These are phyloP conservation scores for Letharia lupina DNA, from an alignment of 495 filamentous ascomycete species.

Conservation along the genomic window DNA sequence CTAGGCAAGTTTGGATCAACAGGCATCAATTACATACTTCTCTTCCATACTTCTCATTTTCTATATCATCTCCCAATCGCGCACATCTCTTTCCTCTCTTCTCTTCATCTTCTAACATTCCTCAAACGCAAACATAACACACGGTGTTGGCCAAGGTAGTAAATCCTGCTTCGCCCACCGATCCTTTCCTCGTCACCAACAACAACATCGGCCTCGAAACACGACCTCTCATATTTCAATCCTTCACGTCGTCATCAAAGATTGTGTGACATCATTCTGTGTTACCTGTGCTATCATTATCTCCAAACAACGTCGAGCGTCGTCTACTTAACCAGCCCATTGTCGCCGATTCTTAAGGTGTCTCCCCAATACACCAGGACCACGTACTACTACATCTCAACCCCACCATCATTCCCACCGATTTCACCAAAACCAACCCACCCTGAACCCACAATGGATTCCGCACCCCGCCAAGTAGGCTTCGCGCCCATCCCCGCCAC, in stretches of 20 bases:
- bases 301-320: neutral
- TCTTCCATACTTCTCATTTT: neutral
- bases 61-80: neutral
- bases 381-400: slow-evolving; percentile 17
- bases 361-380: slow-evolving; percentile 18
- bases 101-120: neutral
- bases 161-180: neutral
- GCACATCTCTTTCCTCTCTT: neutral
- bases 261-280: neutral
- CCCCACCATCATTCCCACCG: neutral
- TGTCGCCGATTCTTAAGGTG: slow-evolving; percentile 13
- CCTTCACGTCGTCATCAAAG: neutral
- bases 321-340: neutral
- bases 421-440: neutral
- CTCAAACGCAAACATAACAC: neutral
- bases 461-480: slow-evolving; percentile 18
- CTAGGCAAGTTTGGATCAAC: slow-evolving; percentile 4
- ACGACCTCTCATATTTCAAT: neutral
- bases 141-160: neutral
- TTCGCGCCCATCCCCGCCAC: slow-evolving; percentile 24
- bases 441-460: slow-evolving; percentile 15
- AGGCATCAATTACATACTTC: neutral
- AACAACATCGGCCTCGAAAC: neutral
- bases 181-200: neutral
- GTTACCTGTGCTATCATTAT: neutral